These are phyloP conservation scores for Zasmidium citrigriseum DNA, from an alignment of 2,329 filamentous ascomycete species.

Conservation along the genomic window DNA sequence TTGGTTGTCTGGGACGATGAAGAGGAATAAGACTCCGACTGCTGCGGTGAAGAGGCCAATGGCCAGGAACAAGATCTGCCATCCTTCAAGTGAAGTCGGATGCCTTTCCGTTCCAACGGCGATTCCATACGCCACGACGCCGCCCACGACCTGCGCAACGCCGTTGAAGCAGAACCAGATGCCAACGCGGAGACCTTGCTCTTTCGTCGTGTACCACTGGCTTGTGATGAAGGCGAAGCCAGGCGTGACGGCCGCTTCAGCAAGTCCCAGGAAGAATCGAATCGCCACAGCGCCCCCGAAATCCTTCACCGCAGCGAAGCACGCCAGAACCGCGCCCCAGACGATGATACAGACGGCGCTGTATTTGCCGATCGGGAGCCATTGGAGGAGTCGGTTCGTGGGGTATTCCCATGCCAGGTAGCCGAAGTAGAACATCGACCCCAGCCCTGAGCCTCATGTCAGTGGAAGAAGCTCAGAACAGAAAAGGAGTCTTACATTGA, in stretches of 20 bases:
- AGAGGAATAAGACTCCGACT: slow-evolving; percentile 47
- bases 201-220: slow-evolving; percentile 72
- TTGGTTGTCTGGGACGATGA: slow-evolving; percentile 59
- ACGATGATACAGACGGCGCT: slow-evolving; percentile 64
- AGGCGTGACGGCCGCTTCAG: slow-evolving; percentile 68
- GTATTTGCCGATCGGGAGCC: slow-evolving; percentile 66
- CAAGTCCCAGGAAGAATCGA: slow-evolving; percentile 68
- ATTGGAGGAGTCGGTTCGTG: slow-evolving; percentile 64
- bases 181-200: slow-evolving; percentile 63
- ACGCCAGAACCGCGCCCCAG: slow-evolving; percentile 63
- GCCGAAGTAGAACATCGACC: slow-evolving; percentile 55
- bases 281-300: slow-evolving; percentile 65
- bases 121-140: slow-evolving; percentile 64
- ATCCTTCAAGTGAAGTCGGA: slow-evolving; percentile 61
- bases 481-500: slow-evolving; percentile 41
- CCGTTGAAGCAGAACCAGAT: slow-evolving; percentile 73
- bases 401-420: slow-evolving; percentile 64
- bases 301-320: slow-evolving; percentile 63
- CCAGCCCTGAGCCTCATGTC: slow-evolving; percentile 29
- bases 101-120: slow-evolving; percentile 56
- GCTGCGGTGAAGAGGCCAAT: slow-evolving; percentile 46
- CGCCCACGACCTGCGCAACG: slow-evolving; percentile 64
- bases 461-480: slow-evolving; percentile 39
- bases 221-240: slow-evolving; percentile 68
- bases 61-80: slow-evolving; percentile 61